phyloP scores from a whole-genome alignment of 257 asterid species.

The Vinca minor region DNA sequence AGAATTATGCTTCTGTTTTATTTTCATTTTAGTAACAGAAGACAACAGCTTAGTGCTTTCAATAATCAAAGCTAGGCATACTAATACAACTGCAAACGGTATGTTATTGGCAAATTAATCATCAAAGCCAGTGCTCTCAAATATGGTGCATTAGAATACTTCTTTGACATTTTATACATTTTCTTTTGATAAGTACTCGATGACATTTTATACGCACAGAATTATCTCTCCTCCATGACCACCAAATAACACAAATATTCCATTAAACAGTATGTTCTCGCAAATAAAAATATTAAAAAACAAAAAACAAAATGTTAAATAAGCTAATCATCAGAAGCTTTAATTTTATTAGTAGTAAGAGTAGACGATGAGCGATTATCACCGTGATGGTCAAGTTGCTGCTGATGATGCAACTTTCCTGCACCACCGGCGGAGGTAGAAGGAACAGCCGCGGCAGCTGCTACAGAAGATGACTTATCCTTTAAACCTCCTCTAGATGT shows the following conservation, averaged over 20 bases:
- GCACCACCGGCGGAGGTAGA: constrained; percentile 47
- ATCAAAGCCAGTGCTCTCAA: not conserved
- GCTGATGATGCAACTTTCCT: constrained; percentile 37
- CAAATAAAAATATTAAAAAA: not conserved
- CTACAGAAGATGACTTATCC: constrained; percentile 53
- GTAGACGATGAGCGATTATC: constrained; percentile 42
- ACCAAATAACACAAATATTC: not conserved
- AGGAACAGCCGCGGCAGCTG: constrained; percentile 34
- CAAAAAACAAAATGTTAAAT: not conserved
- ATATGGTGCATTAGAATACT: not conserved
- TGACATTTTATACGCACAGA: not conserved
- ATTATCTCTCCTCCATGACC: not conserved
- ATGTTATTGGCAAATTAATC: too few relatives aligned
- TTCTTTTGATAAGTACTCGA: too few relatives aligned
- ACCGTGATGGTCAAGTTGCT: constrained; percentile 48
- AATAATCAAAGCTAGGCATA: not conserved
- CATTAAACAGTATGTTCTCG: not conserved
- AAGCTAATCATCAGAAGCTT: constrained; percentile 63
- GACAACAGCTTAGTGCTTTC: not conserved
- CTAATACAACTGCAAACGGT: not conserved
- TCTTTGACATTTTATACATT: not conserved
- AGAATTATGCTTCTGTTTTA: too few relatives aligned
- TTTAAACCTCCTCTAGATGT: constrained; percentile 56
- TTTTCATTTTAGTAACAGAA: too few relatives aligned
- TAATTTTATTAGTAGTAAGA: constrained; percentile 44